phyloP scores from a whole-genome alignment of 495 filamentous ascomycete genomes.

The Penicillium roqueforti region DNA sequence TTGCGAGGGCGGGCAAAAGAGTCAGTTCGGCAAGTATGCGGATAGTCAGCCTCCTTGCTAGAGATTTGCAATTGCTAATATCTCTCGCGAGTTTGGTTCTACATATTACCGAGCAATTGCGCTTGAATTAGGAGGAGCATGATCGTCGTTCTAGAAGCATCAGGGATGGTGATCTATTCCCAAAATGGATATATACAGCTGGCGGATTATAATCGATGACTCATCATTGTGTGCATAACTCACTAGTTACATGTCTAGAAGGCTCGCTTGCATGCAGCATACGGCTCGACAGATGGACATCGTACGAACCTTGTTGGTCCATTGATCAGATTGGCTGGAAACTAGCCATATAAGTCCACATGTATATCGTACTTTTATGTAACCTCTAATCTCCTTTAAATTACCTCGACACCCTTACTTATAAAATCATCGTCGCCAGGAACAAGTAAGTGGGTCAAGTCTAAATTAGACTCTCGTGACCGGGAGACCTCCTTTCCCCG shows the following conservation, averaged over 20 bases:
- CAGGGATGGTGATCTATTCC: neutral
- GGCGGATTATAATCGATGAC: neutral
- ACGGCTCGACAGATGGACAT: neutral
- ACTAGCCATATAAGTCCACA: neutral
- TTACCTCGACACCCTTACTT: neutral
- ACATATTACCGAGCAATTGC: neutral
- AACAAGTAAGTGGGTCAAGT: conserved; percentile 25
- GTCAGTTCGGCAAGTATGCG: too few relatives aligned
- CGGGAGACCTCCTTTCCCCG: conserved; percentile 29
- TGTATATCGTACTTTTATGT: neutral
- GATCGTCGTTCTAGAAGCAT: neutral
- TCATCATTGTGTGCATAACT: neutral
- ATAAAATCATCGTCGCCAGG: conserved; percentile 16
- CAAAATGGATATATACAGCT: neutral
- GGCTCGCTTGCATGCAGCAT: neutral
- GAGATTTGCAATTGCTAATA: neutral
- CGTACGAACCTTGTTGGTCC: neutral
- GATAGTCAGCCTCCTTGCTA: too few relatives aligned
- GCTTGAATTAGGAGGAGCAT: neutral
- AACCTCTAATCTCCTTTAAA: neutral
- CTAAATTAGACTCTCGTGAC: conserved; percentile 30
- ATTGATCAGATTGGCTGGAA: neutral
- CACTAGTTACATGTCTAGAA: too few relatives aligned
- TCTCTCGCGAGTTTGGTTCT: too few relatives aligned
- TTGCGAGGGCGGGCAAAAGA: too few relatives aligned